These are phyloP conservation scores for Ceratobasidium sp. DNA, from an alignment of 1,284 basidiomycete genomes.

Conservation along the genomic window DNA sequence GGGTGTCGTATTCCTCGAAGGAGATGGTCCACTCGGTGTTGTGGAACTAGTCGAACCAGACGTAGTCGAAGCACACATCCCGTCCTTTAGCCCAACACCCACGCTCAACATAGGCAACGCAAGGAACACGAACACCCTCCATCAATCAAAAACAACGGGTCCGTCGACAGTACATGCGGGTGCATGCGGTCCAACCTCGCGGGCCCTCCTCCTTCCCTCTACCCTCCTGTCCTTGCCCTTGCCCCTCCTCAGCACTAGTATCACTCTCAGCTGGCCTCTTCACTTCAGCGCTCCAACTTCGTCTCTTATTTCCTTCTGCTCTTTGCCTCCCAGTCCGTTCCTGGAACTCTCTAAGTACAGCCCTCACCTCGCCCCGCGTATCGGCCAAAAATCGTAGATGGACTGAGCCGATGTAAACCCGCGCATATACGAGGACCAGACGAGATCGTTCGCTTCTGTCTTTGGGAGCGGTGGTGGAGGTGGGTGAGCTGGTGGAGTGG, in stretches of 20 bases:
- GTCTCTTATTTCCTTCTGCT: neutral
- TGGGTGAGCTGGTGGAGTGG: neutral
- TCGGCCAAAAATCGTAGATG: slow-evolving; percentile 73
- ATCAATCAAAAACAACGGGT: slow-evolving; percentile 65
- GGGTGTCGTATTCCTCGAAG: slow-evolving; percentile 4
- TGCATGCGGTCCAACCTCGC: slow-evolving; percentile 43
- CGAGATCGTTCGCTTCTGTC: slow-evolving; percentile 31
- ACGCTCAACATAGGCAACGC: too few relatives aligned
- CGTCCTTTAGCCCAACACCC: too few relatives aligned
- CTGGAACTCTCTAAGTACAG: slow-evolving; percentile 60
- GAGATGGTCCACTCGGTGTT: slow-evolving; percentile 47
- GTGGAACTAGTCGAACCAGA: too few relatives aligned
- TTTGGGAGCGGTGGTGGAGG: neutral
- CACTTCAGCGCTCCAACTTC: neutral
- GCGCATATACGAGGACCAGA: slow-evolving; percentile 40
- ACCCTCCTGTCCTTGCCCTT: neutral
- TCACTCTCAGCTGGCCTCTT: too few relatives aligned
- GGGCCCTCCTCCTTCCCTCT: too few relatives aligned
- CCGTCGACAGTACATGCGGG: slow-evolving; percentile 28
- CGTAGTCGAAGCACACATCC: too few relatives aligned
- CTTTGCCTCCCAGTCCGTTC: slow-evolving; percentile 28
- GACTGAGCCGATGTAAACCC: slow-evolving; percentile 36
- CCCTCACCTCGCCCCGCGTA: slow-evolving; percentile 75
- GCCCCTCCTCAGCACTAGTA: neutral
- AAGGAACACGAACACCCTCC: slow-evolving; percentile 83